Base-by-base conservation (phyloP, 768 basidiomycete species). In the Russula sp. region DNA sequence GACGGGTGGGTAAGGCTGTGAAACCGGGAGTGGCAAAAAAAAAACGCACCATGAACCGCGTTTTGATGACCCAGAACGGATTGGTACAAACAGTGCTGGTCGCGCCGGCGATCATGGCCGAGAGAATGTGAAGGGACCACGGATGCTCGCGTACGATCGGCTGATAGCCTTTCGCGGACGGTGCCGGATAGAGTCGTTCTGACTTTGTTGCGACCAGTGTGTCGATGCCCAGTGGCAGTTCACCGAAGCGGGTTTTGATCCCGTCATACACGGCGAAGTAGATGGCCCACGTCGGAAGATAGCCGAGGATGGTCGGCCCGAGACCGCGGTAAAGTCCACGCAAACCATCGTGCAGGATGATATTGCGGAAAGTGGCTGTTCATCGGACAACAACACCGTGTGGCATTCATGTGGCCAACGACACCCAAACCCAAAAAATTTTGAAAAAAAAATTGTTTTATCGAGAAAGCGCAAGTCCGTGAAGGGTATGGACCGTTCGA, bases 31-130 rank as follows among this genome's bases (percentile, higher is more conserved):
- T 36, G 20, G 5, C n/a, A 18, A 28, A 48, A n/a, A 42, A 42
- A 20, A 44, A 44, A 51, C 64, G 68, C 67, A 96, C 96, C 97
- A 98, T 98, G 78, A 98, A 98, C 32, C 97, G 86, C 26, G 96
- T 98, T 79, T 98, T 98, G 75, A 99, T 94, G 48, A 99, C 94
- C 97, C 97, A 99, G 8, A 99, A 75, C 0, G 97, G 97, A 76
- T 93, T 98, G 28, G 97, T 98, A 71, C 88, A 88, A 58, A 93
- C 84, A 7, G 97, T 97, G 72, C 96, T 95, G 22, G 89, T 80
- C 6, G 92, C 95, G 14, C 97, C 97, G 1, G 96, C 97, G 50
- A 84, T 81, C 96, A 99, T 98, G 6, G 97, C 95, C 7, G 97
- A 96, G 7, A 93, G 74, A 65, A 99, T 90, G 70, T 99, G 96